Conservation (phyloP, 768 basidiomycete species). For the Suillus alpinus region DNA sequence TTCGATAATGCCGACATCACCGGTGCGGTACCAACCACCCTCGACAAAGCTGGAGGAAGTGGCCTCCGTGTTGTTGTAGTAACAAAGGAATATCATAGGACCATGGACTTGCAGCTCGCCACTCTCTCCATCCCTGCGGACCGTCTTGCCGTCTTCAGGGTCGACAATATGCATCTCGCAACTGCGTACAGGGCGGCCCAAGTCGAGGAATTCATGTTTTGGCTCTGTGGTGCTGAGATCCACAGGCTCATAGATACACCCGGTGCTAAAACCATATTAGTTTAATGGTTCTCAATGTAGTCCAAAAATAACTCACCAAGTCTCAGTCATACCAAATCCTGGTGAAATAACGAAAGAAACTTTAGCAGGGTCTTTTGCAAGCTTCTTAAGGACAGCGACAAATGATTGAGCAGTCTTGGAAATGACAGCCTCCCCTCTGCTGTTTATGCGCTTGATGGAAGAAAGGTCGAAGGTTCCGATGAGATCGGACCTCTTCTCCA, state of each 20-base stretch:
- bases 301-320: conserved; percentile 23
- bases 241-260: conserved; percentile 32
- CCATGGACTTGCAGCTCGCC: conserved; percentile 41
- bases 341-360: conserved; percentile 22
- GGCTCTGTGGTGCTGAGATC: conserved; percentile 15
- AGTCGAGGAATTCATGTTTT: conserved; percentile 34
- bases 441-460: conserved; percentile 32
- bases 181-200: conserved; percentile 24
- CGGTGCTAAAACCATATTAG: conserved; percentile 22
- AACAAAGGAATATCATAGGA: conserved; percentile 38
- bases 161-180: conserved; percentile 34
- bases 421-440: conserved; percentile 43
- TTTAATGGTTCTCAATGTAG: neutral
- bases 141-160: conserved; percentile 18
- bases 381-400: conserved; percentile 26
- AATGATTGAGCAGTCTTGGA: conserved; percentile 36
- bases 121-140: conserved; percentile 26
- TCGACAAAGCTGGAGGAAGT: conserved; percentile 43
- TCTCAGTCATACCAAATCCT: conserved; percentile 46
- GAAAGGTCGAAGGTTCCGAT: conserved; percentile 32
- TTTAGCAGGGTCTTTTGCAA: conserved; percentile 14
- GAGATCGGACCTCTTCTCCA: conserved; percentile 19
- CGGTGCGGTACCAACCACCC: conserved; percentile 56
- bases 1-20: conserved; percentile 44
- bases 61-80: conserved; percentile 44